Conservation (phyloP, 352 stramenopile genomes). For the Phytopythium mirpurense region DNA sequence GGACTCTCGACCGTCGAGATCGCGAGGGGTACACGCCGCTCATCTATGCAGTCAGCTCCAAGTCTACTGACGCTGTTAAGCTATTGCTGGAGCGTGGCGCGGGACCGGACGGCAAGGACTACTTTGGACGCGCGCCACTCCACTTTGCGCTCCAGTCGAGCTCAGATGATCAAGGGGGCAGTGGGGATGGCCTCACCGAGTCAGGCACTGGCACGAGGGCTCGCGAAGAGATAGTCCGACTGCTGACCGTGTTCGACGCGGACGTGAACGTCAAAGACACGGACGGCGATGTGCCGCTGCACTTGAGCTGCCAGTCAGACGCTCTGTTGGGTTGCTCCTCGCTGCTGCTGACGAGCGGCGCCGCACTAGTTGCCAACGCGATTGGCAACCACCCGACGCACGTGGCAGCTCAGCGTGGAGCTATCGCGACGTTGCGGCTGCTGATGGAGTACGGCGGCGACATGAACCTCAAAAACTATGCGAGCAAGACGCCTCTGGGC, state of each 20-base stretch:
- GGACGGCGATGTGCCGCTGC: slow-evolving; percentile 61
- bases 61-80: slow-evolving; percentile 37
- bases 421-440: slow-evolving; percentile 60
- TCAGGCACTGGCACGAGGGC: neutral
- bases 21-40: slow-evolving; percentile 73
- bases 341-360: slow-evolving; percentile 56
- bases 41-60: slow-evolving; percentile 70
- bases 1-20: slow-evolving; percentile 47
- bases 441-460: slow-evolving; percentile 75
- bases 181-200: neutral
- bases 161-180: slow-evolving; percentile 6
- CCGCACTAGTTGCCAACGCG: slow-evolving; percentile 45
- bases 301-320: slow-evolving; percentile 54
- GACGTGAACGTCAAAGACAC: slow-evolving; percentile 70
- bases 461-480: slow-evolving; percentile 85
- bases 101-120: slow-evolving; percentile 53
- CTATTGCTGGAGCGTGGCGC: slow-evolving; percentile 54
- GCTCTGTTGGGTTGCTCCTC: slow-evolving; percentile 39
- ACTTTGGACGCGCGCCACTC: slow-evolving; percentile 57
- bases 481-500: slow-evolving; percentile 67
- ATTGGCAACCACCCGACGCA: slow-evolving; percentile 69
- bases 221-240: slow-evolving; percentile 31
- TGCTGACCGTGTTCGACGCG: slow-evolving; percentile 62
- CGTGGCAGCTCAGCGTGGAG: slow-evolving; percentile 53
- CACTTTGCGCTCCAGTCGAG: slow-evolving; percentile 49